A percentile compares a stretch with the other conserved stretches of the same genome.
Evolutionary conservation across 169 alveolate species (phyloP).

Genomic region (Perkinsus olseni): DNA sequence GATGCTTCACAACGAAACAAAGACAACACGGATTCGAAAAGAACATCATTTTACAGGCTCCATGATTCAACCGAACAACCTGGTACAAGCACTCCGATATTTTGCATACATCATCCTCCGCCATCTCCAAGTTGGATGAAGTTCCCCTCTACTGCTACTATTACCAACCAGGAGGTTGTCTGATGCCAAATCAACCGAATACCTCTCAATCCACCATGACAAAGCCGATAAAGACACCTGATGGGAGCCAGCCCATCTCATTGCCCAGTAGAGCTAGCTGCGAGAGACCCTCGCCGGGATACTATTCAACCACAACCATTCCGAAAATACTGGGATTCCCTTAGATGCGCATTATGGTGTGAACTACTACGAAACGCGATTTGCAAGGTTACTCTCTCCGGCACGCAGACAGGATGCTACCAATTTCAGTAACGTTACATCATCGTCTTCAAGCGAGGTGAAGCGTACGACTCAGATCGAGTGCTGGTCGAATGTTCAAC

Average conservation of each 20-base stretch:
- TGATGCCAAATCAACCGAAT: not conserved
- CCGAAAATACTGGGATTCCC: too few relatives aligned
- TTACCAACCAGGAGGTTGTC: not conserved
- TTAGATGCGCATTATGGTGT: too few relatives aligned
- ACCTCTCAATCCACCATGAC: not conserved
- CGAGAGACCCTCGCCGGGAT: too few relatives aligned
- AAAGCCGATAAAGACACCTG: not conserved
- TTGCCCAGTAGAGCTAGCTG: too few relatives aligned
- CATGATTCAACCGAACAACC: not conserved
- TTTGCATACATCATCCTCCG: not conserved
- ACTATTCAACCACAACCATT: too few relatives aligned
- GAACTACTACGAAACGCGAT: too few relatives aligned
- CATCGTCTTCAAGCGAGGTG: too few relatives aligned
- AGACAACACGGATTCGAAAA: not conserved
- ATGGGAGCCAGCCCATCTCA: not conserved
- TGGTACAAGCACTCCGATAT: not conserved
- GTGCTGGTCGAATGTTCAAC: too few relatives aligned
- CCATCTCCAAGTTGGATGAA: not conserved
- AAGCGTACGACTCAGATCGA: too few relatives aligned
- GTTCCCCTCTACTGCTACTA: not conserved
- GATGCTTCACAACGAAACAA: not conserved
- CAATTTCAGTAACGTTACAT: too few relatives aligned
- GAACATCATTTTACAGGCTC: not conserved
- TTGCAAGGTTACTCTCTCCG: too few relatives aligned
- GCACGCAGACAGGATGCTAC: too few relatives aligned